Evolutionary conservation across 495 filamentous ascomycete species (phyloP), one percentile per base, ranked within the genome.

Genomic region (Pseudoneurospora amorphoporcata): DNA sequence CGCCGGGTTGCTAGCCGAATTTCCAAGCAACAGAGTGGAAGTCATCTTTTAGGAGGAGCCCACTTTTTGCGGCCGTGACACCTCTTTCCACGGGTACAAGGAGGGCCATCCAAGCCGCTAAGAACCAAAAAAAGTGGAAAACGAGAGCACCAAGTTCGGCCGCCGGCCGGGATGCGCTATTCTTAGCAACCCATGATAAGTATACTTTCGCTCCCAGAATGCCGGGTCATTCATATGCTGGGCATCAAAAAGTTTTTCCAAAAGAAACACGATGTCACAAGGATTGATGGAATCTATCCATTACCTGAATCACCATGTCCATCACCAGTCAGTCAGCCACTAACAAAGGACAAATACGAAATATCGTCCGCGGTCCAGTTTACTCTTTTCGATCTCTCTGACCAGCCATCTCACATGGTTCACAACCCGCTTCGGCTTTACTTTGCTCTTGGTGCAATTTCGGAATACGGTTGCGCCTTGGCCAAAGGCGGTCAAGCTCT

Each of bases 21-120:
- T 35, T 65, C 29, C 29, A 61, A 61, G 53, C 23, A 61, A 61
- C 53, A 16, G 29, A 61, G 14, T 14, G 53, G 53, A 65, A 65
- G 53, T 35, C 29, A 16, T 35, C 53, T 35, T 53, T 16, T 35
- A 61, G 53, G 37, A 61, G 53, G 37, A 61, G 23, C 70, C 70
- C 75, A 71, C 70, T 74, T 74, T 74, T 76, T 74, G 73, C 65
- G 75, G 75, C 75, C 74, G 75, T 76, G 75, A 72, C 68, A 68
- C 45, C n/a, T 40, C 40, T 65, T 32, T 35, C 29, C 53, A 61
- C 12, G 23, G 53, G 53, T 12, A 32, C 53, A 61, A 61, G 23
- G 53, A 61, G 53, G 53, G 35, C 53, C 53, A 65, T 35, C 53
- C 53, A 65, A 14, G 53, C 53, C 53, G 29, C 29, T 65, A 32